Evolutionary conservation across 805 yeast species (phyloP), one percentile per base, ranked within the genome.

Genomic region (Barnettozyma wickerhamii): DNA sequence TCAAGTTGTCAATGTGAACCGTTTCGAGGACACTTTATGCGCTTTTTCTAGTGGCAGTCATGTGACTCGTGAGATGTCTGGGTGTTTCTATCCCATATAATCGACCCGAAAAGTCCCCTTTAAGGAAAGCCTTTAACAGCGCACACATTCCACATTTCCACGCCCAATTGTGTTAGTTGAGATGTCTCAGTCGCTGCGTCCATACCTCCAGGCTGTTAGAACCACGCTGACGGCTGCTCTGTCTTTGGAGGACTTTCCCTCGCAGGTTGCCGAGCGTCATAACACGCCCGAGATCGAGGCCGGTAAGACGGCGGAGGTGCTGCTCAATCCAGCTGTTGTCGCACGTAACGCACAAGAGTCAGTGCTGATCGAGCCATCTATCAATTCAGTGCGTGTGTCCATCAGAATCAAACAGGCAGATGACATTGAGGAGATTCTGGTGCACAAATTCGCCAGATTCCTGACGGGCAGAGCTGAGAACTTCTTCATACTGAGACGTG

Each of bases 251-350:
- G 90, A 90, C 67, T 93, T 93, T 61, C 84, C 97, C 24, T 93
- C 98, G 7, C 96, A 91, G 64, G 75, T 85, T 42, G 96, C 85
- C 17, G 99, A 93, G 68, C 84, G 99, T 65, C 99, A 93, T 71
- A 93, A 91, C 67, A 77, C 91, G 51, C 99, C 99, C 4, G 99
- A 93, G 63, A 84, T 93, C 38, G 99, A 93, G 64, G 90, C 85
- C 28, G 72, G 77, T 47, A 83, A 85, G 57, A 79, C 93, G 45
- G 82, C 84, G 12, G 96, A 89, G 62, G 82, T 90, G 41, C 65
- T 93, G 47, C 72, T 91, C 56, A 89, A 90, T 56, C 93, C 96
- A 29, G 82, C 93, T 79, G 77, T 81, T 48, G 81, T 93, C 49
- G 83, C 96, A 1, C 79, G 99, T 65, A 93, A 93, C 59, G 97